These are phyloP conservation scores for Xanthoconium purpureum DNA, from an alignment of 768 basidiomycete genomes.

Conservation along the genomic window DNA sequence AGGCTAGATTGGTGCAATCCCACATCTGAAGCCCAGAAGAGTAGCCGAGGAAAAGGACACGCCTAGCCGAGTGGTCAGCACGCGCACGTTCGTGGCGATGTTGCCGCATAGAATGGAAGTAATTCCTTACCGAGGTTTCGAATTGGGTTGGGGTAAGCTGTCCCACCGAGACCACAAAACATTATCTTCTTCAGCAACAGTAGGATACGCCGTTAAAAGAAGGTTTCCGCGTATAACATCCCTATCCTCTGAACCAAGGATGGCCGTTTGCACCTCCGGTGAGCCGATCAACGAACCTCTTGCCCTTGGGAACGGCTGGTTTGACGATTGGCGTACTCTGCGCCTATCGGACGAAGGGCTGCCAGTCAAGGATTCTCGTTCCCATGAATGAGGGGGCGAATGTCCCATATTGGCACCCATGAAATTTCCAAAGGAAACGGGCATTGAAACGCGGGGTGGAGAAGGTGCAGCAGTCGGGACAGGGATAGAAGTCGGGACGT, in stretches of 20 bases:
- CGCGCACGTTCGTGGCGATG: neutral
- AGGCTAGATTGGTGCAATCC: conserved; percentile 54
- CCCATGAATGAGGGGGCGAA: conserved; percentile 5
- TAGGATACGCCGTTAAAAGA: conserved; percentile 28
- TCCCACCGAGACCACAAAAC: conserved; percentile 37
- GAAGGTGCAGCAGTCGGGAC: conserved; percentile 47
- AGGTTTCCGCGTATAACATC: conserved; percentile 14
- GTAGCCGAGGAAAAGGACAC: conserved; percentile 55
- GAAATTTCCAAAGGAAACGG: conserved; percentile 46
- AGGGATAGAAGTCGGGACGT: conserved; percentile 51
- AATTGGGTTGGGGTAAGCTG: conserved; percentile 15
- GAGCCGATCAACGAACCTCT: conserved; percentile 9
- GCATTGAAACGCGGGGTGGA: conserved; percentile 48
- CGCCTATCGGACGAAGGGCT: conserved; percentile 11
- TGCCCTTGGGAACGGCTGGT: conserved; percentile 7
- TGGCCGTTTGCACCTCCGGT: conserved; percentile 9
- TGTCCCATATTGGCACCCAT: conserved; percentile 28
- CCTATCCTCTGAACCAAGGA: conserved; percentile 24
- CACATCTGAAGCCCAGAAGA: conserved; percentile 53
- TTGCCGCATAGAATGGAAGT: neutral
- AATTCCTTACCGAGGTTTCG: conserved; percentile 19
- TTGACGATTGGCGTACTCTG: conserved; percentile 5
- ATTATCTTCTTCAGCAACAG: conserved; percentile 29
- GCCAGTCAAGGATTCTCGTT: conserved; percentile 8
- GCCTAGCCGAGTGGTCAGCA: conserved; percentile 25